A percentile compares a stretch with the other conserved stretches of the same genome.
phyloP scores from a whole-genome alignment of 768 basidiomycete species.

The Rubroboletus pulcherrimus region DNA sequence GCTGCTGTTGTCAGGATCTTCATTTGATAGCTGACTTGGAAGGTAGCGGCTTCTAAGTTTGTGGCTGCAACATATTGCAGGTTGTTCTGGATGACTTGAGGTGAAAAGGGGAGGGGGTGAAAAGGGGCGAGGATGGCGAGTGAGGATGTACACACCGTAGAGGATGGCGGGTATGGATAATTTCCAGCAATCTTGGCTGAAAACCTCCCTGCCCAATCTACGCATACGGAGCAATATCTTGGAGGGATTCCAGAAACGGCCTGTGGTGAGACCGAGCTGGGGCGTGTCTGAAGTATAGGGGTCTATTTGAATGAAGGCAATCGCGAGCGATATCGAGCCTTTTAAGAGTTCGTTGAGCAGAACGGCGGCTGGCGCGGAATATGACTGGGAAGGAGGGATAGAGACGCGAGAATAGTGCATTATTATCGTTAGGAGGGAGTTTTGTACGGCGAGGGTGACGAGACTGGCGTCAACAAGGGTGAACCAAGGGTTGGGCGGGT shows the following conservation, averaged over 20 bases:
- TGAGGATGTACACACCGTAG: slow-evolving; percentile 51
- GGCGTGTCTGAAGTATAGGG: slow-evolving; percentile 28
- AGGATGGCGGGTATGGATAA: slow-evolving; percentile 94
- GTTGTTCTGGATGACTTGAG: slow-evolving; percentile 84
- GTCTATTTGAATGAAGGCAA: slow-evolving; percentile 73
- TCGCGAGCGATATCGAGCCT: slow-evolving; percentile 77
- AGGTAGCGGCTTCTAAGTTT: slow-evolving; percentile 92
- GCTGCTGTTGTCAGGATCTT: slow-evolving; percentile 93
- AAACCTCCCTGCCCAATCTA: slow-evolving; percentile 63
- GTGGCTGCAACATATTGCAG: slow-evolving; percentile 92
- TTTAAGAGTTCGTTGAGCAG: slow-evolving; percentile 94
- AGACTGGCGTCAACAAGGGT: slow-evolving; percentile 42
- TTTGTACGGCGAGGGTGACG: slow-evolving; percentile 87
- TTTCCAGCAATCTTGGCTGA: slow-evolving; percentile 95
- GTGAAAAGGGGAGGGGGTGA: slow-evolving; percentile 4
- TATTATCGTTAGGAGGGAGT: slow-evolving; percentile 84
- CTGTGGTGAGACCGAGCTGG: slow-evolving; percentile 28
- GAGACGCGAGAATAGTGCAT: slow-evolving; percentile 96
- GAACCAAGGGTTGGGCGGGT: neutral
- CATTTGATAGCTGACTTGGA: slow-evolving; percentile 97
- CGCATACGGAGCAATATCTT: slow-evolving; percentile 45
- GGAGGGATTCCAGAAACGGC: slow-evolving; percentile 36
- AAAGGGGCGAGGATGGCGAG: neutral
- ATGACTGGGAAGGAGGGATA: slow-evolving; percentile 66
- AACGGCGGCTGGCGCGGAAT: slow-evolving; percentile 93